These are phyloP conservation scores for Cordyceps tenuipes DNA, from an alignment of 2,329 filamentous ascomycete species.

Conservation along the genomic window DNA sequence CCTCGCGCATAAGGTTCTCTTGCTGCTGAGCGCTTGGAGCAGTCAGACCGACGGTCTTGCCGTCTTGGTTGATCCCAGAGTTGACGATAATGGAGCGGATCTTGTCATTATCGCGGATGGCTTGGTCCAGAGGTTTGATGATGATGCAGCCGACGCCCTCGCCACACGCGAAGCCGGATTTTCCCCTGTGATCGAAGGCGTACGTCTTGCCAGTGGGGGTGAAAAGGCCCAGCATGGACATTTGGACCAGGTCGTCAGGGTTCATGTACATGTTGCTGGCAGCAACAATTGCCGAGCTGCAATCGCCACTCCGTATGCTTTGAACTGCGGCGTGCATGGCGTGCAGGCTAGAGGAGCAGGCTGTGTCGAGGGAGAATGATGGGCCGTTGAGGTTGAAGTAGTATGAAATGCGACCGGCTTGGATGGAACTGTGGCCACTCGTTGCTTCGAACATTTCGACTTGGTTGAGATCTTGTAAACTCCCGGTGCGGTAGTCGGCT, in stretches of 20 bases:
- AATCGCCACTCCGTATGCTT: constrained; percentile 38
- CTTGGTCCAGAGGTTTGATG: constrained; percentile 48
- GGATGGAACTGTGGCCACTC: constrained; percentile 41
- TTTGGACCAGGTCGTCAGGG: constrained; percentile 29
- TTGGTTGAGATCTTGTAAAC: constrained; percentile 36
- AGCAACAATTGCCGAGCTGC: constrained; percentile 37
- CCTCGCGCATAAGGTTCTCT: constrained; percentile 28
- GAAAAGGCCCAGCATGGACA: constrained; percentile 29
- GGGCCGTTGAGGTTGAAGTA: constrained; percentile 47
- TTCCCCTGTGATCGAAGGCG: constrained; percentile 26
- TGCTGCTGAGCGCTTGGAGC: constrained; percentile 46
- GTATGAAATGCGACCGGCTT: constrained; percentile 46
- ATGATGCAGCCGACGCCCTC: constrained; percentile 49
- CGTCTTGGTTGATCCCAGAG: constrained; percentile 48
- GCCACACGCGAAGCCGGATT: constrained; percentile 49
- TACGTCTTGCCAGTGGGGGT: constrained; percentile 43
- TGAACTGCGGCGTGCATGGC: constrained; percentile 43
- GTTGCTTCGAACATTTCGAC: constrained; percentile 45
- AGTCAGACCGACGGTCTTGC: constrained; percentile 39
- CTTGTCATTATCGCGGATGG: constrained; percentile 45
- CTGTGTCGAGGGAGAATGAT: constrained; percentile 43
- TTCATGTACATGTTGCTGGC: constrained; percentile 39
- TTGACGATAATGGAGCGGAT: constrained; percentile 43
- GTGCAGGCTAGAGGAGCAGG: constrained; percentile 43
- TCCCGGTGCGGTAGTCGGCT: constrained; percentile 39